Base-by-base conservation (phyloP, 208 protist genomes). In the Trypanosoma avium region DNA sequence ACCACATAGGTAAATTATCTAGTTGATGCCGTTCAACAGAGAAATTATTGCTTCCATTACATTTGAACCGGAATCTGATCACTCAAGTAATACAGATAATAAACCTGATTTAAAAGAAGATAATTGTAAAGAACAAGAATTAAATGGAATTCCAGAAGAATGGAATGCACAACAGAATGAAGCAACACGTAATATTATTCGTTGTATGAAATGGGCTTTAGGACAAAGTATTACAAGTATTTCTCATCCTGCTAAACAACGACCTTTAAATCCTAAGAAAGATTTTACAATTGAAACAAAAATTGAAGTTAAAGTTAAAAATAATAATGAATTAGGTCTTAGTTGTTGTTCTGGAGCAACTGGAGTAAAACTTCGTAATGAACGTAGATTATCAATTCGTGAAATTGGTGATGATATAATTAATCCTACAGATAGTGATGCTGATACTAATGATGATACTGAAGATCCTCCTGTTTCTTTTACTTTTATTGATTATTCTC, bases 401-500 rank as follows among this genome's bases (percentile, higher is more conserved):
- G 43, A 38, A 4, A 15, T 12, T 27, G 48, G n/a, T 32, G 32
- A 32, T 22, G n/a, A 29, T n/a, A 40, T 53, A 46, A 33, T 36
- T 22, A 45, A 73, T 36, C 30, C 60, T 30, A 74, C 79, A 0
- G 67, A 85, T 26, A 64, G 65, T 64, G 83, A 86, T 45, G 61
- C 74, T 10, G 84, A 80, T 7, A 19, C 52, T 29, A 30, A 59
- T 29, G 58, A 59, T 24, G 68, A 79, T 38, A 73, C 58, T 0
- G 75, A 76, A n/a, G 45, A 32, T 38, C 70, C 66, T 12, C 65
- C 38, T 8, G 75, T 82, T 10, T 62, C 74, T 24, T 93, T 95
- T 52, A 84, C 67, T 33, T 93, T 95, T 64, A 92, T 80, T 9
- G 88, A 95, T 56, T 97, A 92, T 69, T 88, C 85, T n/a, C 93